Conservation (phyloP, 1,284 basidiomycete species). For the Vanrija sp. region DNA sequence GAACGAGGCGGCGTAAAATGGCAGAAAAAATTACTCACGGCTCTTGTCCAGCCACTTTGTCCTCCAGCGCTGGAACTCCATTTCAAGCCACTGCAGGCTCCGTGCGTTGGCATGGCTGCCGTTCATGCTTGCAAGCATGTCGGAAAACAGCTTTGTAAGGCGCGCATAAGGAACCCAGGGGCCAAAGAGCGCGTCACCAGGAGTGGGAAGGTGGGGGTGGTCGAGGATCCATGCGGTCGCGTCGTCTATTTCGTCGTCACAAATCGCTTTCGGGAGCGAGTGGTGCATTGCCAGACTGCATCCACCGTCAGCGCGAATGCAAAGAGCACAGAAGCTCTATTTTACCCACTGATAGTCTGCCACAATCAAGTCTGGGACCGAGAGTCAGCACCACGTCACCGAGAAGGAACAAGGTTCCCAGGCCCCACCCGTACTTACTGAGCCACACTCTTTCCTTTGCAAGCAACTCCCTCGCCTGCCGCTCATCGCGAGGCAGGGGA, state of each 20-base stretch:
- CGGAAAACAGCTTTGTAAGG: conserved; percentile 24
- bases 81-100: conserved; percentile 26
- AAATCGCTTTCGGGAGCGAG: conserved; percentile 27
- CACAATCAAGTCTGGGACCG: conserved; percentile 20
- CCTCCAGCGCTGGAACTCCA: conserved; percentile 28
- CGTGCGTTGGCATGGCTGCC: conserved; percentile 25
- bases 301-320: background rate
- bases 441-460: conserved; percentile 31
- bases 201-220: conserved; percentile 29
- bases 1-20: no score
- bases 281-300: conserved; percentile 26
- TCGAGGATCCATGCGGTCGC: conserved; percentile 30
- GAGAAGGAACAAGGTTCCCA: background rate
- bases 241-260: conserved; percentile 23
- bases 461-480: conserved; percentile 27
- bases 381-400: background rate
- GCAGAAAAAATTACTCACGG: conserved; percentile 12
- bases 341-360: conserved; percentile 26
- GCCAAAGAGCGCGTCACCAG: conserved; percentile 31
- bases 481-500: conserved; percentile 32
- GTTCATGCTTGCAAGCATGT: conserved; percentile 27
- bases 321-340: background rate
- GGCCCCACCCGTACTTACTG: conserved; percentile 13
- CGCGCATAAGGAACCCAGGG: conserved; percentile 29
- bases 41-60: conserved; percentile 27